A percentile compares a stretch with the other conserved stretches of the same genome.
Evolutionary conservation across 2,329 filamentous ascomycete species (phyloP).

Genomic region (Onygenales sp.): DNA sequence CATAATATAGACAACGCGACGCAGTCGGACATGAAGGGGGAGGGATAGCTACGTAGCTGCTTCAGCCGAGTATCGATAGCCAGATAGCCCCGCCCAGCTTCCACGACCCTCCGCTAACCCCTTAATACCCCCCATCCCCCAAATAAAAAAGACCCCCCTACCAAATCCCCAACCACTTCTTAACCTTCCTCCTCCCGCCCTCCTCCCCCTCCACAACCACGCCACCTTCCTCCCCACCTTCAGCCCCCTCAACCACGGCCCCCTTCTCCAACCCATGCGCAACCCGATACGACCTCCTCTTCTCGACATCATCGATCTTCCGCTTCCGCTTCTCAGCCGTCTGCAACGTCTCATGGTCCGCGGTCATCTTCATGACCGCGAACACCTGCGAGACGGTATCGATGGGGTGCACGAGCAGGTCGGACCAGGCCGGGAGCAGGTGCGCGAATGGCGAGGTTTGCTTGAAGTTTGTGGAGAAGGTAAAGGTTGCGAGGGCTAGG

Average conservation of each 20-base stretch:
- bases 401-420: slow-evolving; percentile 61
- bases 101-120: neutral
- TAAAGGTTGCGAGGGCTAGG: slow-evolving; percentile 57
- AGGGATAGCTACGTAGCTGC: no score
- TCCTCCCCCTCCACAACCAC: slow-evolving; percentile 23
- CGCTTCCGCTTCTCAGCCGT: slow-evolving; percentile 63
- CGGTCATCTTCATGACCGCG: slow-evolving; percentile 67
- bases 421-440: slow-evolving; percentile 61
- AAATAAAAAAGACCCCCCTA: slow-evolving; percentile 23
- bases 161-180: slow-evolving; percentile 83
- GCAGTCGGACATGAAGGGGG: no score
- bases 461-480: slow-evolving; percentile 70
- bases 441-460: slow-evolving; percentile 69
- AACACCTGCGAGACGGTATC: slow-evolving; percentile 55
- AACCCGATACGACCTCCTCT: slow-evolving; percentile 75
- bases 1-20: no score
- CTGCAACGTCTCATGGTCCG: slow-evolving; percentile 58
- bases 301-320: slow-evolving; percentile 75
- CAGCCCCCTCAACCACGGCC: slow-evolving; percentile 25
- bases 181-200: slow-evolving; percentile 46
- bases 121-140: neutral
- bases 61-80: no score
- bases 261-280: slow-evolving; percentile 66
- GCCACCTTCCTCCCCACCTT: slow-evolving; percentile 23
- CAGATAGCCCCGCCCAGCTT: neutral